phyloP scores from a whole-genome alignment of 768 basidiomycete species.

The Suillus plorans region DNA sequence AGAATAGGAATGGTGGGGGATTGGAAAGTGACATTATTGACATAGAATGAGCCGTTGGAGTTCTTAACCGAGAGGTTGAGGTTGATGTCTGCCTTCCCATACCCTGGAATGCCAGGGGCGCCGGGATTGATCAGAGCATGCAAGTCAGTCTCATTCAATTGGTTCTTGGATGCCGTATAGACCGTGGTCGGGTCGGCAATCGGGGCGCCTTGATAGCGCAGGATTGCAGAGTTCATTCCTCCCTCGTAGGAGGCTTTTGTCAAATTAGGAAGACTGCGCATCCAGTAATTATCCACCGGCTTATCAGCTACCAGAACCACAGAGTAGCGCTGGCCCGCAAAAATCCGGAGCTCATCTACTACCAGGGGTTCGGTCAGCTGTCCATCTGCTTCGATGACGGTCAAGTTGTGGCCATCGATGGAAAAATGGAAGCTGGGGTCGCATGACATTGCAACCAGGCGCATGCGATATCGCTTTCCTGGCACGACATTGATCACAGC shows the following conservation, averaged over 20 bases:
- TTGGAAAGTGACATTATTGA: slow-evolving; percentile 17
- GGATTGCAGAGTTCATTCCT: slow-evolving; percentile 54
- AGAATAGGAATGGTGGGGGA: slow-evolving; percentile 41
- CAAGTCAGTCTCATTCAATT: slow-evolving; percentile 32
- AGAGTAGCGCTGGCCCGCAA: slow-evolving; percentile 35
- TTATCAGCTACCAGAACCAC: slow-evolving; percentile 34
- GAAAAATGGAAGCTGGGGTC: slow-evolving; percentile 43
- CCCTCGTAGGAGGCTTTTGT: slow-evolving; percentile 24
- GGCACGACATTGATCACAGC: slow-evolving; percentile 34
- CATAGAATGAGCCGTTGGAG: slow-evolving; percentile 6
- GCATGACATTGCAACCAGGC: slow-evolving; percentile 40
- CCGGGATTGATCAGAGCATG: slow-evolving; percentile 25
- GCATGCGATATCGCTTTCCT: slow-evolving; percentile 38
- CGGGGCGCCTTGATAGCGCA: slow-evolving; percentile 47
- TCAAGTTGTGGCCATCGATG: slow-evolving; percentile 45
- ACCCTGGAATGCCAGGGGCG: slow-evolving; percentile 38
- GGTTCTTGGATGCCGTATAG: slow-evolving; percentile 21
- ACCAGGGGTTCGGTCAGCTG: slow-evolving; percentile 36
- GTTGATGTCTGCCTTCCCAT: slow-evolving; percentile 42
- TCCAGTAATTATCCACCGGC: slow-evolving; percentile 43
- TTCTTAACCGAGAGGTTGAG: slow-evolving; percentile 22
- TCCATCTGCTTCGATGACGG: slow-evolving; percentile 48
- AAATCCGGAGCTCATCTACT: slow-evolving; percentile 41
- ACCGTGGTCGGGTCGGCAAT: slow-evolving; percentile 38
- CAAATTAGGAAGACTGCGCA: slow-evolving; percentile 37